phyloP scores from a whole-genome alignment of 108 stramenopile genomes.

The Hondaea fermentalgiana region DNA sequence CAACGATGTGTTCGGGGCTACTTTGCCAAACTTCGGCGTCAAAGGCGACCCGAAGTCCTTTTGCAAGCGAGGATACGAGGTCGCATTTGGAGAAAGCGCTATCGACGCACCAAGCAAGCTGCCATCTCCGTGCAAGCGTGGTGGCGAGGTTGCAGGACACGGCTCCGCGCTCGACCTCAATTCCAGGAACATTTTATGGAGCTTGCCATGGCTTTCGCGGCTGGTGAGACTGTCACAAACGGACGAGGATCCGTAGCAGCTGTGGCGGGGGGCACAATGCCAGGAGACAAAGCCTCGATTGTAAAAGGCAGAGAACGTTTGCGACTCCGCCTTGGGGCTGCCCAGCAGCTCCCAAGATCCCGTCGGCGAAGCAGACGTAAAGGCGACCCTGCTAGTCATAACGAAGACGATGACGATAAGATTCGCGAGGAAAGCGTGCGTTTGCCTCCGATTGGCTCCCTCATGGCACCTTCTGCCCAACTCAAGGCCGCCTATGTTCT shows the following conservation, averaged over 20 bases:
- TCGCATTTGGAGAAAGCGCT: background rate
- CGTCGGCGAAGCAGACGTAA: background rate
- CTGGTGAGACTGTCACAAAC: background rate
- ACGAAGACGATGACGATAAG: no score
- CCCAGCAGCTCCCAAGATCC: background rate
- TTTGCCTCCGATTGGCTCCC: background rate
- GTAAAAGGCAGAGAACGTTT: background rate
- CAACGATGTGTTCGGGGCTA: background rate
- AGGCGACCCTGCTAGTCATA: no score
- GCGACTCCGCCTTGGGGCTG: background rate
- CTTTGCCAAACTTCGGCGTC: background rate
- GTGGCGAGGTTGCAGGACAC: background rate
- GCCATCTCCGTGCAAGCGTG: background rate
- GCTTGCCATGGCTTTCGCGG: background rate
- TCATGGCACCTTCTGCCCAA: background rate
- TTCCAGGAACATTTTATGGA: background rate
- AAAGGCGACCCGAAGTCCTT: background rate
- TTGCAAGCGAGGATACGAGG: background rate
- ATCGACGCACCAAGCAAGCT: background rate
- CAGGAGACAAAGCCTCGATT: background rate
- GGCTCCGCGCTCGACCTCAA: background rate
- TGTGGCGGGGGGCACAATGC: background rate
- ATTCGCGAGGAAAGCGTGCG: background rate
- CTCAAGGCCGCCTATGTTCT: background rate
- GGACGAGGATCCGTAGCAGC: background rate